phyloP scores from a whole-genome alignment of 1,284 basidiomycete species.

The Cystobasidium sp. region DNA sequence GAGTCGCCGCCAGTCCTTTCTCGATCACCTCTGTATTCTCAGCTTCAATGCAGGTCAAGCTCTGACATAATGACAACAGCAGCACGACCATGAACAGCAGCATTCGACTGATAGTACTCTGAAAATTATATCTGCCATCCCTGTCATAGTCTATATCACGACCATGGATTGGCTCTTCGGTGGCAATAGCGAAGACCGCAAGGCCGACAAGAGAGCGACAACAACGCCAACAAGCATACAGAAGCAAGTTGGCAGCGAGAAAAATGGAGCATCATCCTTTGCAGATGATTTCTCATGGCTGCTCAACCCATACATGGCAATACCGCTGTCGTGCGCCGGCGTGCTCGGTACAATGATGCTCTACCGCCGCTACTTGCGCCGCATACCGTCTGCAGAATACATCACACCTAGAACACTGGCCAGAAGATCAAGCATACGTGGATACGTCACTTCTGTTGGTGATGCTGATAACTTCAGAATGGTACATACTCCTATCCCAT shows the following conservation, averaged over 20 bases:
- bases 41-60: not conserved
- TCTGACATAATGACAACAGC: not conserved
- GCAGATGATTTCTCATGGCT: slow-evolving; percentile 29
- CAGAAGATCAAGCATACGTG: slow-evolving; percentile 17
- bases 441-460: slow-evolving; percentile 51
- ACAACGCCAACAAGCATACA: not conserved
- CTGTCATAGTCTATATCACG: too few relatives aligned
- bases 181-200: not conserved
- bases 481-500: slow-evolving; percentile 76
- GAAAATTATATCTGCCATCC: too few relatives aligned
- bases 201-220: not conserved
- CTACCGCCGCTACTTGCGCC: slow-evolving; percentile 35
- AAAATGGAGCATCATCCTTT: not conserved
- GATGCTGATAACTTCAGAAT: slow-evolving; percentile 64
- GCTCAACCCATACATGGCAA: slow-evolving; percentile 30
- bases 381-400: slow-evolving; percentile 38
- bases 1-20: not conserved
- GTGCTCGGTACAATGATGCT: slow-evolving; percentile 34
- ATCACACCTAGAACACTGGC: slow-evolving; percentile 41
- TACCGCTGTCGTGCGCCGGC: slow-evolving; percentile 30
- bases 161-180: slow-evolving; percentile 34
- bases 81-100: not conserved
- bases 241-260: not conserved
- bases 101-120: too few relatives aligned
- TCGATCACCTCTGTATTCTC: slow-evolving; percentile 3